Percentiles rank a stretch among this genome's conserved stretches.
These are phyloP conservation scores for Tilletia indica DNA, from an alignment of 1,284 basidiomycete species.

Conservation along the genomic window DNA sequence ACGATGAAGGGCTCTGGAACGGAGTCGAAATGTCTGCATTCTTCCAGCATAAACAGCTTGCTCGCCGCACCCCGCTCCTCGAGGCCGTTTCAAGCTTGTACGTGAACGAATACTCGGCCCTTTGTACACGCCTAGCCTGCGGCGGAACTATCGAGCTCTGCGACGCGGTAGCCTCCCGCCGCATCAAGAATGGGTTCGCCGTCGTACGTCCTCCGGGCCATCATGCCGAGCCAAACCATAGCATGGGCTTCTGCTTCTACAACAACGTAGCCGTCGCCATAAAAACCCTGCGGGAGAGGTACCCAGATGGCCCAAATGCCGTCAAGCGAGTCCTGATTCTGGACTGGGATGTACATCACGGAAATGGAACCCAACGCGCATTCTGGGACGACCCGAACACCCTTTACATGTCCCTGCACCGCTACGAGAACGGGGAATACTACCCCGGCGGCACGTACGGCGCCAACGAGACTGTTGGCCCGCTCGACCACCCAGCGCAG, in stretches of 20 bases:
- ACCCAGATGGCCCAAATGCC: slow-evolving; percentile 54
- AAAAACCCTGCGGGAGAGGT: not conserved
- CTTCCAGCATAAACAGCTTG: not conserved
- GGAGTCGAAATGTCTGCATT: slow-evolving; percentile 73
- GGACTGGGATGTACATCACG: slow-evolving; percentile 65
- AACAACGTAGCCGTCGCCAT: slow-evolving; percentile 21
- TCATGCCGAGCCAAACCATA: slow-evolving; percentile 23
- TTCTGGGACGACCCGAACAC: slow-evolving; percentile 24
- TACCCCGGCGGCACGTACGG: slow-evolving; percentile 21
- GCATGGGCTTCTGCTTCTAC: slow-evolving; percentile 26
- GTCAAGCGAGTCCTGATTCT: slow-evolving; percentile 76
- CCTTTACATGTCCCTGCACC: slow-evolving; percentile 26
- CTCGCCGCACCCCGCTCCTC: not conserved
- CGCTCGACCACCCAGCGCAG: slow-evolving; percentile 6
- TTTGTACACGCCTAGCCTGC: slow-evolving; percentile 22
- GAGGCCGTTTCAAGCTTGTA: slow-evolving; percentile 13
- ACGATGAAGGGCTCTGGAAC: slow-evolving; percentile 85
- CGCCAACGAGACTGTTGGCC: slow-evolving; percentile 18
- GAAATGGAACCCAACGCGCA: slow-evolving; percentile 24
- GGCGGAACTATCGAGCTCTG: slow-evolving; percentile 22
- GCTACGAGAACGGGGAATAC: slow-evolving; percentile 19
- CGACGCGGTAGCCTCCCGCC: slow-evolving; percentile 22
- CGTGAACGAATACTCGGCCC: slow-evolving; percentile 21
- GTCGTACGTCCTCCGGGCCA: slow-evolving; percentile 27
- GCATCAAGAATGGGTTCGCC: slow-evolving; percentile 26